Percentiles rank a stretch among this genome's conserved stretches.
phyloP scores from a whole-genome alignment of 768 basidiomycete genomes.

The Russula lepida region DNA sequence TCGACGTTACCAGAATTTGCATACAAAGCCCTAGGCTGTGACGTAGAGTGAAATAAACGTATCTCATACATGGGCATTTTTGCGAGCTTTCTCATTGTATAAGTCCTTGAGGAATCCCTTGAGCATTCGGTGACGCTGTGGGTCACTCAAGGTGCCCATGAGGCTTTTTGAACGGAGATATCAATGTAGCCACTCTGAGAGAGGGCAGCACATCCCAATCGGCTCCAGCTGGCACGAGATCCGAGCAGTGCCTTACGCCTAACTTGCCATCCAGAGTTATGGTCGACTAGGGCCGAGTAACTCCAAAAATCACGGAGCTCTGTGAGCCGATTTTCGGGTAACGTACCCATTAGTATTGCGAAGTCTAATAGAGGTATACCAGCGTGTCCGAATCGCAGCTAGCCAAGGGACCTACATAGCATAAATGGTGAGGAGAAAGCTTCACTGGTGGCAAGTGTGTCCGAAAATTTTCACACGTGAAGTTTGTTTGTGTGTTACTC shows the following conservation, averaged over 20 bases:
- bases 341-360: too few relatives aligned
- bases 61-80: background rate
- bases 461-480: too few relatives aligned
- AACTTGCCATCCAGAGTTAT: background rate
- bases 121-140: background rate
- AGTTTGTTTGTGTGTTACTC: too few relatives aligned
- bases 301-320: background rate
- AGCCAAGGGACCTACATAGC: background rate
- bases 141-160: too few relatives aligned
- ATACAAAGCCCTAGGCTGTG: background rate
- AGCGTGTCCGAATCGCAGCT: too few relatives aligned
- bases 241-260: background rate
- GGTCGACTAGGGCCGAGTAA: background rate
- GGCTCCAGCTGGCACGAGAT: background rate
- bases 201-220: background rate
- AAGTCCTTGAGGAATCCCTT: too few relatives aligned
- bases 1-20: background rate
- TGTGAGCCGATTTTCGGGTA: background rate
- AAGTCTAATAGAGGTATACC: too few relatives aligned
- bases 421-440: background rate
- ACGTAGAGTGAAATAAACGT: background rate
- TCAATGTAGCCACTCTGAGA: background rate
- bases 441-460: too few relatives aligned
- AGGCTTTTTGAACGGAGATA: too few relatives aligned
- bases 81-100: background rate